A percentile compares a stretch with the other conserved stretches of the same genome.
Evolutionary conservation across 1,284 basidiomycete genomes (phyloP).

Genomic region (Sporisorium iseilematis-ciliati): DNA sequence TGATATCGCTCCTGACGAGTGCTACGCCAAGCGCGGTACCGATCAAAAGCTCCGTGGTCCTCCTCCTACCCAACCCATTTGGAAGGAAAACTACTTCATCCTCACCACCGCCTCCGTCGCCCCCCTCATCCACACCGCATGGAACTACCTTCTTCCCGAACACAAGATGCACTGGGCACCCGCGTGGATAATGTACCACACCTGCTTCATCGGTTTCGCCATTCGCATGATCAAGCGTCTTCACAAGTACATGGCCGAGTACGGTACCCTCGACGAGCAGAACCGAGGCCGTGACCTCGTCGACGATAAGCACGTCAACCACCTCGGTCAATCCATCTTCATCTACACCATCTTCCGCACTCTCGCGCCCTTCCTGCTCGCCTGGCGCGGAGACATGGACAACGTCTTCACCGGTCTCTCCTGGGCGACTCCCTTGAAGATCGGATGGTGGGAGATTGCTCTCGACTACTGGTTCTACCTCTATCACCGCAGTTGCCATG

Average conservation of each 20-base stretch:
- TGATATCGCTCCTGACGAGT: constrained; percentile 54
- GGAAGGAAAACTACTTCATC: constrained; percentile 62
- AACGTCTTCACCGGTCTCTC: constrained; percentile 56
- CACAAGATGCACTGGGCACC: constrained; percentile 62
- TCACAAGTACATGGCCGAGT: constrained; percentile 57
- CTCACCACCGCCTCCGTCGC: constrained; percentile 49
- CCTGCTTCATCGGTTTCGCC: constrained; percentile 58
- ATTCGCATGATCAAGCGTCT: constrained; percentile 55
- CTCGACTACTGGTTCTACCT: constrained; percentile 65
- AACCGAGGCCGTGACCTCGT: constrained; percentile 66
- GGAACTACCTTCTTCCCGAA: constrained; percentile 56
- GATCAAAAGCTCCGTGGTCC: constrained; percentile 52
- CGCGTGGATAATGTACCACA: constrained; percentile 60
- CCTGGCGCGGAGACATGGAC: constrained; percentile 62
- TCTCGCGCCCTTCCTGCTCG: constrained; percentile 59
- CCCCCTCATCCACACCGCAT: constrained; percentile 48
- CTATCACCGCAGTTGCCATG: constrained; percentile 62
- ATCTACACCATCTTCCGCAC: constrained; percentile 67
- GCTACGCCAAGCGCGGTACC: constrained; percentile 51
- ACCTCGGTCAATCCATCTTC: constrained; percentile 63
- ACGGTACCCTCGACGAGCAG: constrained; percentile 63
- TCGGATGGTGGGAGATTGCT: constrained; percentile 61
- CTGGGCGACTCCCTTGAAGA: constrained; percentile 59
- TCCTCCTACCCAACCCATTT: constrained; percentile 55
- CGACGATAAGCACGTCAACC: constrained; percentile 66